Percentiles rank a stretch among this genome's conserved stretches.
These are phyloP conservation scores for Scytalidium sp. DNA, from an alignment of 2,329 filamentous ascomycete species.

Conservation along the genomic window DNA sequence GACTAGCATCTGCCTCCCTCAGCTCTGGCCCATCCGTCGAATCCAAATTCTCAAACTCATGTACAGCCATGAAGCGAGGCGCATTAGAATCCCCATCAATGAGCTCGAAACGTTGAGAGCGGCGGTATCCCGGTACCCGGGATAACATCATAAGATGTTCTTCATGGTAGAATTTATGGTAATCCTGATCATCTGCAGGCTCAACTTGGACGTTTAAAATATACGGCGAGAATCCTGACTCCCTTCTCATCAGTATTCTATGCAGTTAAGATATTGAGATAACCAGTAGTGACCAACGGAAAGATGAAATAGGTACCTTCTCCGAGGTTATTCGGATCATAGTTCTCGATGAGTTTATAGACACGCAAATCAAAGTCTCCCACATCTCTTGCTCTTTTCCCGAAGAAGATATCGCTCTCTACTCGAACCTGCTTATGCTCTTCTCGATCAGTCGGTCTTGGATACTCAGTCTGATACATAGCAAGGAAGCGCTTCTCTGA, in stretches of 20 bases:
- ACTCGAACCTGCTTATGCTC: slow-evolving; percentile 3
- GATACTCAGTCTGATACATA: slow-evolving; percentile 8
- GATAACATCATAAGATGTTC: slow-evolving; percentile 9
- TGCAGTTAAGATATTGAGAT: slow-evolving; percentile 8
- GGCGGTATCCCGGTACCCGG: slow-evolving; percentile 8
- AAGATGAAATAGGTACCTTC: neutral
- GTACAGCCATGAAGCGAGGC: slow-evolving; percentile 9
- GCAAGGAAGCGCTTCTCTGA: slow-evolving; percentile 7
- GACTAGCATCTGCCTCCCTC: too few species aligned
- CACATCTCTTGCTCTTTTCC: slow-evolving; percentile 3
- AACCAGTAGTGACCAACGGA: neutral
- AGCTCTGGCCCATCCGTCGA: too few species aligned
- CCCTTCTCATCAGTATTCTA: too few species aligned
- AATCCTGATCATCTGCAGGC: slow-evolving; percentile 9
- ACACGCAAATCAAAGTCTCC: slow-evolving; percentile 9
- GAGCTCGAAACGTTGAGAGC: slow-evolving; percentile 11
- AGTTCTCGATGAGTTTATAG: slow-evolving; percentile 10
- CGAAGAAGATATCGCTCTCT: slow-evolving; percentile 3
- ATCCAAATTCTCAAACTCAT: slow-evolving; percentile 9
- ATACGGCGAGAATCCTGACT: too few species aligned
- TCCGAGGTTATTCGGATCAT: slow-evolving; percentile 7
- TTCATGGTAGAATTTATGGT: slow-evolving; percentile 11
- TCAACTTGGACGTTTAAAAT: slow-evolving; percentile 3
- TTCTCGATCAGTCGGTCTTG: slow-evolving; percentile 1
- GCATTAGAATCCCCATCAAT: neutral